Evolutionary conservation across 768 basidiomycete genomes (phyloP).

Genomic region (Mycena metata): DNA sequence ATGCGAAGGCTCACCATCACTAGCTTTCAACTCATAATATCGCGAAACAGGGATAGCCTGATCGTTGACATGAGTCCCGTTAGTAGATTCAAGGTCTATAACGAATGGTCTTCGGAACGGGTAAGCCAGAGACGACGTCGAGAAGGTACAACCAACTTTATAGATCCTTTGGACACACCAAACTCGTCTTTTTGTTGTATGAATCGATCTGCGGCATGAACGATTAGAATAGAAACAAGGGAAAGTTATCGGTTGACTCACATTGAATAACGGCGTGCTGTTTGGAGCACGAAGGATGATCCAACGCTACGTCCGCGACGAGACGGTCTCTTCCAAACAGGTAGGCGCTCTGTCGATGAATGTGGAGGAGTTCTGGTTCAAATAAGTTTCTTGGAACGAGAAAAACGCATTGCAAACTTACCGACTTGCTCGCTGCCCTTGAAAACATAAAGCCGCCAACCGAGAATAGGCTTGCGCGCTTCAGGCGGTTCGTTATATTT

Average conservation of each 20-base stretch:
- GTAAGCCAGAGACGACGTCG: constrained; percentile 15
- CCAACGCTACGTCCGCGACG: constrained; percentile 88
- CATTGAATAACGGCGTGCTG: constrained; percentile 98
- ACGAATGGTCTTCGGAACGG: constrained; percentile 82
- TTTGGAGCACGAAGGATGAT: constrained; percentile 98
- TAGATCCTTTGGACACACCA: constrained; percentile 78
- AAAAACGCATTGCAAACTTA: constrained; percentile 55
- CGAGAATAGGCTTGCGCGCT: constrained; percentile 89
- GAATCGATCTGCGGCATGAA: constrained; percentile 72
- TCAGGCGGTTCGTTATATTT: constrained; percentile 99
- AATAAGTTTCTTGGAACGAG: not conserved
- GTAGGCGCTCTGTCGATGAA: constrained; percentile 95
- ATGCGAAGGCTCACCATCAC: constrained; percentile 73
- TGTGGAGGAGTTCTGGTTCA: constrained; percentile 85
- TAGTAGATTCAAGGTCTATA: constrained; percentile 99
- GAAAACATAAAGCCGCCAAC: constrained; percentile 98
- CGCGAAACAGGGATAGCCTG: constrained; percentile 86
- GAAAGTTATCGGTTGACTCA: constrained; percentile 50
- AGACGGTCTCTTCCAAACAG: constrained; percentile 91
- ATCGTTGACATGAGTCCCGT: constrained; percentile 93
- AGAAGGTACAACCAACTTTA: constrained; percentile 75
- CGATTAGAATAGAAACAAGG: constrained; percentile 20
- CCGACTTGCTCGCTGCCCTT: constrained; percentile 94
- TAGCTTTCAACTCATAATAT: constrained; percentile 85
- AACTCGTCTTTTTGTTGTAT: constrained; percentile 91